phyloP scores from a whole-genome alignment of 495 filamentous ascomycete species.

The Trichoderma reesei region DNA sequence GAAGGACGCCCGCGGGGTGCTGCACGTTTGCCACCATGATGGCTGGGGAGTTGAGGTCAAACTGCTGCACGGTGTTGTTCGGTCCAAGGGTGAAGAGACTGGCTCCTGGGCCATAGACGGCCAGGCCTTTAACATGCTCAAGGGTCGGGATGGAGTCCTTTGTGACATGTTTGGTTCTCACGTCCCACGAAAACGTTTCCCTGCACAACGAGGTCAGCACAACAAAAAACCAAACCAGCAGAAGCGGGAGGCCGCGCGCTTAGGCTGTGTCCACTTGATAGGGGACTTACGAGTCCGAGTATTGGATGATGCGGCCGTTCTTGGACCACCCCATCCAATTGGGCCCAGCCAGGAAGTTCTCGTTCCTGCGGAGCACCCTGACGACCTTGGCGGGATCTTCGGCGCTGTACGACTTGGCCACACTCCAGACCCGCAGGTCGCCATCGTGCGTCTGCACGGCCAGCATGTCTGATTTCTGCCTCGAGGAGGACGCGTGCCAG shows the following conservation, averaged over 20 bases:
- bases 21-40: constrained; percentile 74
- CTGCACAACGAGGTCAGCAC: constrained; percentile 34
- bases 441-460: constrained; percentile 87
- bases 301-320: constrained; percentile 91
- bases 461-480: constrained; percentile 97
- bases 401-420: constrained; percentile 71
- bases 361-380: constrained; percentile 70
- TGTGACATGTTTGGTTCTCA: constrained; percentile 88
- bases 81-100: constrained; percentile 87
- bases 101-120: constrained; percentile 80
- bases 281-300: constrained; percentile 70
- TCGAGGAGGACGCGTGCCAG: constrained; percentile 95
- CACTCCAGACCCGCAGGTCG: constrained; percentile 92
- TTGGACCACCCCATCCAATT: constrained; percentile 99
- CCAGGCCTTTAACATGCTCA: constrained; percentile 67
- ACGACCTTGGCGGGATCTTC: constrained; percentile 76
- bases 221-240: background rate
- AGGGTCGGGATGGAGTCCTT: constrained; percentile 81
- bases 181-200: constrained; percentile 91
- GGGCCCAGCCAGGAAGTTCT: constrained; percentile 61
- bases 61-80: constrained; percentile 86
- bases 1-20: constrained; percentile 62
- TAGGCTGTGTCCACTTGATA: constrained; percentile 19
- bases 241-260: constrained; percentile 29
- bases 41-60: constrained; percentile 72